phyloP scores from a whole-genome alignment of 495 filamentous ascomycete species.

The Elaphomyces granulatus region DNA sequence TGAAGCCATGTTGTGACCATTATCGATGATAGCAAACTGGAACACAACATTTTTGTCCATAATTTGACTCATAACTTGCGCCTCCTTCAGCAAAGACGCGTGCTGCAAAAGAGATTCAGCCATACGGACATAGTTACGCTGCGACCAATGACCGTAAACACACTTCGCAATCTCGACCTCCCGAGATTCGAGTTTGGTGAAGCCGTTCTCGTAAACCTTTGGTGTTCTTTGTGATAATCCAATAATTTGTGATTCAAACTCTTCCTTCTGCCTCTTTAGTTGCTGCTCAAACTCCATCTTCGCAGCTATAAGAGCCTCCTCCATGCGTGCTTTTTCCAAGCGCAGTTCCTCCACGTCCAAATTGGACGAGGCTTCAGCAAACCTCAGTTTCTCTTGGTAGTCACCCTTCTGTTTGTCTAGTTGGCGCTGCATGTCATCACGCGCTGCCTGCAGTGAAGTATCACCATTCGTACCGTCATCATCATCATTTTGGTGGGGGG shows the following conservation, averaged over 20 bases:
- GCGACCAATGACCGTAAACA: slow-evolving; percentile 60
- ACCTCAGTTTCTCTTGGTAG: slow-evolving; percentile 66
- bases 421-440: slow-evolving; percentile 78
- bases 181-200: slow-evolving; percentile 46
- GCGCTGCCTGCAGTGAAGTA: slow-evolving; percentile 55
- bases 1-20: slow-evolving; percentile 76
- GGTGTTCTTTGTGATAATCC: slow-evolving; percentile 41
- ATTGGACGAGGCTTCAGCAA: slow-evolving; percentile 55
- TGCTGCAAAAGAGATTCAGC: slow-evolving; percentile 84
- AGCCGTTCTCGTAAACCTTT: slow-evolving; percentile 34
- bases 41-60: slow-evolving; percentile 91
- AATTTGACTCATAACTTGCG: slow-evolving; percentile 93
- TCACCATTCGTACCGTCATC: slow-evolving; percentile 47
- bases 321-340: slow-evolving; percentile 76
- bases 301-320: slow-evolving; percentile 58
- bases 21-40: slow-evolving; percentile 83
- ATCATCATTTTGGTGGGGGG: slow-evolving; percentile 56
- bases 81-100: slow-evolving; percentile 80
- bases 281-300: slow-evolving; percentile 81
- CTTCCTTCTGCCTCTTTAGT: slow-evolving; percentile 56
- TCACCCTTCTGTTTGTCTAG: slow-evolving; percentile 73
- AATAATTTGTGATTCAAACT: slow-evolving; percentile 56
- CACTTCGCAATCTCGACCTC: slow-evolving; percentile 56
- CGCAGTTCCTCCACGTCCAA: slow-evolving; percentile 74
- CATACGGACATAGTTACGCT: slow-evolving; percentile 82